These are phyloP conservation scores for Dioszegia hungarica DNA, from an alignment of 768 basidiomycete species.

Conservation along the genomic window DNA sequence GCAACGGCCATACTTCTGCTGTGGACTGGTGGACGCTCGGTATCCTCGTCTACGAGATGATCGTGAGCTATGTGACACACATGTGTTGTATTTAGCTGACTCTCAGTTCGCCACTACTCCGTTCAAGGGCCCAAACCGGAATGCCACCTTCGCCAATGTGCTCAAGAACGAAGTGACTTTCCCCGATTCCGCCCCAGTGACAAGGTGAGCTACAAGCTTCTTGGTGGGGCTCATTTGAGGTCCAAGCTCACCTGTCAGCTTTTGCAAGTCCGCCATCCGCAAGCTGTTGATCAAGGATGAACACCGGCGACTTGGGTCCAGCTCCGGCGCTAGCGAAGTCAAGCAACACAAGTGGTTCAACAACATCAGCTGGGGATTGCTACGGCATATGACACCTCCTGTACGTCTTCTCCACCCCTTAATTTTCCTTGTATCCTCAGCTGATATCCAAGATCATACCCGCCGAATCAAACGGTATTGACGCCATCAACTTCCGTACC, in stretches of 20 bases:
- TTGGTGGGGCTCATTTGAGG: neutral
- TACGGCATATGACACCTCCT: constrained; percentile 88
- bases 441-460: constrained; percentile 66
- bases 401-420: constrained; percentile 55
- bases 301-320: constrained; percentile 76
- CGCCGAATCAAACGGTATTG: constrained; percentile 66
- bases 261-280: constrained; percentile 78
- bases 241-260: constrained; percentile 52
- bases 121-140: constrained; percentile 92
- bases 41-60: constrained; percentile 94
- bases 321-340: constrained; percentile 93
- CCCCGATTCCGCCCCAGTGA: constrained; percentile 75
- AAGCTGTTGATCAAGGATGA: constrained; percentile 92
- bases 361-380: constrained; percentile 89
- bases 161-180: constrained; percentile 78
- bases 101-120: constrained; percentile 92
- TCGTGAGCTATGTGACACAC: constrained; percentile 32
- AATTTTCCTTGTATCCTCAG: neutral
- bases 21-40: constrained; percentile 99
- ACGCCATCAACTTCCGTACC: constrained; percentile 83
- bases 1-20: constrained; percentile 91
- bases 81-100: neutral
- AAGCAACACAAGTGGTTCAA: constrained; percentile 98
- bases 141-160: constrained; percentile 95
- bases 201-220: constrained; percentile 55